Evolutionary conservation across 352 stramenopile species (phyloP), one percentile per base, ranked within the genome.

Genomic region (Phytophthora fragariae): DNA sequence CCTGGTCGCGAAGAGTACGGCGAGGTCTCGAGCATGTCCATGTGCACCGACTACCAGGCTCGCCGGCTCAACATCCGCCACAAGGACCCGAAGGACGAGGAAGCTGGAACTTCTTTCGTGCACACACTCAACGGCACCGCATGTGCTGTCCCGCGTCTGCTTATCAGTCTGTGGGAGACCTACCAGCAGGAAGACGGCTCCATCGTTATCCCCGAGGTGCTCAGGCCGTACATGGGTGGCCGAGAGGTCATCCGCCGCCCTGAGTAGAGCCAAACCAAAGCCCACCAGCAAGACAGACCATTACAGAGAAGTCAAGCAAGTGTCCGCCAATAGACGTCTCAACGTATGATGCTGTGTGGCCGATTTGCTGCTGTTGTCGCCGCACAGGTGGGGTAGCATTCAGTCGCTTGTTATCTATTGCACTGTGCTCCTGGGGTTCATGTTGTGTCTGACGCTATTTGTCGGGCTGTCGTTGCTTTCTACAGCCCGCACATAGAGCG

Each of bases 31-130:
- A 96, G 87, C 61, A 87, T 95, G 59, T 95, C 87, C 67, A 96
- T 95, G 80, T 97, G 92, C 84, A 97, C 91, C 1, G 92, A 97
- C 72, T 97, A 96, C 65, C 92, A 97, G 72, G 83, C 89, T 49
- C 84, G 92, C 8, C 84, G 91, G 3, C 79, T 97, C 11, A 92
- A 95, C 65, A 96, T 97, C 61, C 88, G 91, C 58, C 91, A 97
- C 75, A 91, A 90, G 60, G 71, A 86, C 19, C 63, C 61, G 37
- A 88, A 91, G 56, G 83, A 89, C 17, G 75, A 92, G 41, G 56
- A 74, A 15, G 39, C 57, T 33, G 60, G 56, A 46, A 89, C 84
- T 14, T 77, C 85, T 57, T 97, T 97, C 61, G 90, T 94, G 54
- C 91, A 97, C 80, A 97, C 91, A 14, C 77, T 97, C 19, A 97